Conservation (phyloP, 2,329 filamentous ascomycete species). For the Clonostachys rosea region DNA sequence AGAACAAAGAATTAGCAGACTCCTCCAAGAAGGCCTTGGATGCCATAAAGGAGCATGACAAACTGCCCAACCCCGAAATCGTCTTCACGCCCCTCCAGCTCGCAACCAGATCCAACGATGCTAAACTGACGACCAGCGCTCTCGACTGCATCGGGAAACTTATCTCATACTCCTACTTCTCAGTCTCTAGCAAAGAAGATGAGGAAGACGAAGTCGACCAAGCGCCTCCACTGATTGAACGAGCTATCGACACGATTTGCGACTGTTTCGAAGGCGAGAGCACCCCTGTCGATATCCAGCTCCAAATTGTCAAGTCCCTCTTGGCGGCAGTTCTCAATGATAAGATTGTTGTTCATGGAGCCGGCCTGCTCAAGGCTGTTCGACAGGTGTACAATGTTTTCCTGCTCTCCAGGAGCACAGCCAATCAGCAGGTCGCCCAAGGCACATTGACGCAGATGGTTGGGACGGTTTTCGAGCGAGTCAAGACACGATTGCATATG, state of each 20-base stretch:
- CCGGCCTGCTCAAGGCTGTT: conserved; percentile 91
- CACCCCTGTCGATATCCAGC: conserved; percentile 85
- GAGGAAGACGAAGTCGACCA: conserved; percentile 5
- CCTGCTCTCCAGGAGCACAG: conserved; percentile 84
- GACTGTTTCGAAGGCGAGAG: conserved; percentile 98
- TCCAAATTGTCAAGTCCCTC: conserved; percentile 97
- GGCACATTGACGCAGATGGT: conserved; percentile 98
- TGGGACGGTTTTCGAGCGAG: conserved; percentile 93
- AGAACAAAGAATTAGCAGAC: conserved; percentile 79
- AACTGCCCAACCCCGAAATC: conserved; percentile 83
- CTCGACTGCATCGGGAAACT: conserved; percentile 98
- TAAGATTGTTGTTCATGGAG: conserved; percentile 97
- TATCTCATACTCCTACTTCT: conserved; percentile 98
- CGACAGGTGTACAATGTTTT: conserved; percentile 99
- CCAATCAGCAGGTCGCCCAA: conserved; percentile 96
- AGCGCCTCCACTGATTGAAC: conserved; percentile 77
- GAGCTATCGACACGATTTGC: conserved; percentile 98
- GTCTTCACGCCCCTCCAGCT: conserved; percentile 89
- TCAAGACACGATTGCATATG: conserved; percentile 79
- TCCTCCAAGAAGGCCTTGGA: conserved; percentile 75
- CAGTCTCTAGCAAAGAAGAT: conserved; percentile 54
- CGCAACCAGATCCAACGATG: conserved; percentile 81
- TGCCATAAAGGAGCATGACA: conserved; percentile 81
- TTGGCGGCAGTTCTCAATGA: conserved; percentile 94
- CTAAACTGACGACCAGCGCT: conserved; percentile 81